A percentile compares a stretch with the other conserved stretches of the same genome.
phyloP scores from a whole-genome alignment of 805 yeast genomes.

The Yamadazyma laniorum region DNA sequence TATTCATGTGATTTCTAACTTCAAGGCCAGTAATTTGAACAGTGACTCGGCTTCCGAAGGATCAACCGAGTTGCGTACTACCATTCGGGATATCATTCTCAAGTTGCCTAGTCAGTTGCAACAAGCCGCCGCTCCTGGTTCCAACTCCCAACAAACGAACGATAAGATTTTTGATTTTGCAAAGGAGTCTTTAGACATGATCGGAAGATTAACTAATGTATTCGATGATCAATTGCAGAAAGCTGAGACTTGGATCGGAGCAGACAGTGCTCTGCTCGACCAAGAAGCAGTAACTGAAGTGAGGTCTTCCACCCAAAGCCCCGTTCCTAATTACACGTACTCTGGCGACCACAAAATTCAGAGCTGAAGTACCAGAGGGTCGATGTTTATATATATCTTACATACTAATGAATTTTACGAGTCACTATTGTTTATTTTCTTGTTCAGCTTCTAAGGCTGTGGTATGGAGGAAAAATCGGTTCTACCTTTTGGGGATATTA shows the following conservation, averaged over 20 bases:
- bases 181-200: slow-evolving; percentile 85
- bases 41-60: slow-evolving; percentile 10
- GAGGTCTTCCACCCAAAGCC: not conserved
- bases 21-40: slow-evolving; percentile 46
- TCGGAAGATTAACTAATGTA: slow-evolving; percentile 74
- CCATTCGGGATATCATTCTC: slow-evolving; percentile 76
- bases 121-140: slow-evolving; percentile 31
- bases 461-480: no score
- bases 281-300: not conserved
- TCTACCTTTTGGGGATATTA: no score
- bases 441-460: not conserved
- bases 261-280: slow-evolving; percentile 25
- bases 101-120: slow-evolving; percentile 60
- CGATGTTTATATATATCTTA: not conserved
- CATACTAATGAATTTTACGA: not conserved
- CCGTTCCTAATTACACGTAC: slow-evolving; percentile 2
- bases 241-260: slow-evolving; percentile 80
- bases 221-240: slow-evolving; percentile 81
- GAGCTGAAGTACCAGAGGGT: slow-evolving; percentile 1
- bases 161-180: slow-evolving; percentile 80
- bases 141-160: slow-evolving; percentile 31
- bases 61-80: slow-evolving; percentile 46
- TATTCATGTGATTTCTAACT: slow-evolving; percentile 79
- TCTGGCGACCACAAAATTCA: slow-evolving; percentile 10
- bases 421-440: not conserved